Base-by-base conservation (phyloP, 2,329 filamentous ascomycete genomes). In the Venturia effusa region DNA sequence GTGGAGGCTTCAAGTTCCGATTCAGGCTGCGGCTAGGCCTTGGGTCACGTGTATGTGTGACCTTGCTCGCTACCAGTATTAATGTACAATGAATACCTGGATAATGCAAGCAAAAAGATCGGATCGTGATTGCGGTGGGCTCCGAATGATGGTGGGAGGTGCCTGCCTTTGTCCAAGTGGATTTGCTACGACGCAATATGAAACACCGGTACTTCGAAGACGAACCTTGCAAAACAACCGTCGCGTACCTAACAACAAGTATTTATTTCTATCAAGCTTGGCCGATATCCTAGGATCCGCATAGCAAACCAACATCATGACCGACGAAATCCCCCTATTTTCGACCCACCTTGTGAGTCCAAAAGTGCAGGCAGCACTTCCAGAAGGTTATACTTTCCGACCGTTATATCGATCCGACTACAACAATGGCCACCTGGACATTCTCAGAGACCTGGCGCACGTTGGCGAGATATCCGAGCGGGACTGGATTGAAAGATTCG, bases 401-500 rank as follows among this genome's bases (percentile, higher is more conserved):
- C 67, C 68, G 4, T 51, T 70, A 30, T 64, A 66, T 48, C 59
- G 67, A 24, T 62, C 51, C 27, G 68, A 69, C 40, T 68, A 63
- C 45, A 60, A 66, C 17, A 63, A 64, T 17, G 68, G 68, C 24
- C 68, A 69, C 30, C 40, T 67, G n/a, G 65, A 66, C 27, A 61
- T 65, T n/a, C 62, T 66, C 34, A 55, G 61, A n/a, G 61, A 66
- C 57, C 55, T 68, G 30, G 66, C 64, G 55, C 39, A 64, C 24
- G 65, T 69, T 22, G 68, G 67, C 3, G 41, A 64, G 22, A 65
- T 69, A 22, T 61, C 65, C 10, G 66, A 64, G 15, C 43, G 62
- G 43, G 64, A 59, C 22, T 69, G 68, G 68, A 64, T 68, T 19
- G 67, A 68, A 59, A 61, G 68, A 40, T 68, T 68, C 43, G 66